Evolutionary conservation across 169 alveolate species (phyloP), one percentile per base, ranked within the genome.

Genomic region (Plasmodium billcollinsi): DNA sequence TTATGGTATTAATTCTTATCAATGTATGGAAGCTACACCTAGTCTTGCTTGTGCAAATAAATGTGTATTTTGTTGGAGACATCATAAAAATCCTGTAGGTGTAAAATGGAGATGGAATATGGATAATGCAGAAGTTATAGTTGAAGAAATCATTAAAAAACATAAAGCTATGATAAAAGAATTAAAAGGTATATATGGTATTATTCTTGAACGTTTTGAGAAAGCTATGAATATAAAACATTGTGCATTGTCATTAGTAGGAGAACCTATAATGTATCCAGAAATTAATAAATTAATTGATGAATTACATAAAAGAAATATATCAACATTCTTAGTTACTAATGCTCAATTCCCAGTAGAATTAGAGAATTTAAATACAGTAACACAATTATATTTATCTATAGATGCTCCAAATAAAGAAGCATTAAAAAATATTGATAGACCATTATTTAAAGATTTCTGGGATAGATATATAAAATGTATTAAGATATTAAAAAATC

Each of bases 21-120:
- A 94, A 73, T 96, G 98, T 78, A 96, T 96, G 98, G 98, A 96
- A 88, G 94, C 96, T 26, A 96, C 98, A 2, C 96, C 98, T 33
- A 95, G 97, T 62, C 90, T 96, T 49, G 98, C 98, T 2, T 96
- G 98, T 90, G 98, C 98, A 33, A 96, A 96, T 96, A 95, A 96
- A 72, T 96, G 98, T 69, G 97, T 96, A 14, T 96, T 96, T 91
- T 96, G 98, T 93, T 96, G 98, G 98, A 86, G 98, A 49, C 98
- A 96, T 78, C 98, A 96, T 93, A 95, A 96, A 45, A 96, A 96
- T 72, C 97, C 98, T 9, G 98, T 95, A 9, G 96, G 96, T 0
- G 94, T 95, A 3, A 70, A 88, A 21, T 96, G 98, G 98, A 89
- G 90, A 58, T 96, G 98, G 98, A 75, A 91, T 58, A 67, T 73